These are phyloP conservation scores for Cyclocybe aegerita DNA, from an alignment of 768 basidiomycete species.

Conservation along the genomic window DNA sequence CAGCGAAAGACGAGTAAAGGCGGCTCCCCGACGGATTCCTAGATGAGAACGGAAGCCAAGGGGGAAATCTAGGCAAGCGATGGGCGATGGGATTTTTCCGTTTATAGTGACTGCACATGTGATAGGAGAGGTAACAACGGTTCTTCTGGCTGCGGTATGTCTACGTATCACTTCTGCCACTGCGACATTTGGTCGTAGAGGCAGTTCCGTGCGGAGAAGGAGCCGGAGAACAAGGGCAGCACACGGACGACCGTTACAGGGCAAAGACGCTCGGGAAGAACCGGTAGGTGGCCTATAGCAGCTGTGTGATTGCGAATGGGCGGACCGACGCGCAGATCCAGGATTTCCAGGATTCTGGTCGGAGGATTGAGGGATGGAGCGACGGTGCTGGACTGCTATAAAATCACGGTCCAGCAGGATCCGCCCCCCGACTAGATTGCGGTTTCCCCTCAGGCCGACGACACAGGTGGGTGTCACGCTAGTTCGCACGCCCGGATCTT, in stretches of 20 bases:
- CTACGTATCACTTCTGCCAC: background rate
- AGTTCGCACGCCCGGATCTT: slow-evolving; percentile 21
- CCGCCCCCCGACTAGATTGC: background rate
- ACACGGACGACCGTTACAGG: slow-evolving; percentile 13
- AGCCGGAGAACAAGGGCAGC: slow-evolving; percentile 13
- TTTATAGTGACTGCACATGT: slow-evolving; percentile 14
- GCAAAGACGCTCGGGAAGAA: slow-evolving; percentile 24
- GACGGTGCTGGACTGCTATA: slow-evolving; percentile 28
- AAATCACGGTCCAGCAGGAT: slow-evolving; percentile 14
- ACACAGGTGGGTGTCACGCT: slow-evolving; percentile 10
- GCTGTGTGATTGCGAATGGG: slow-evolving; percentile 9
- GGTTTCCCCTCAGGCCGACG: slow-evolving; percentile 5
- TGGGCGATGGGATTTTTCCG: slow-evolving; percentile 1
- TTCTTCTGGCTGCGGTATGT: background rate
- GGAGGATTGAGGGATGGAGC: slow-evolving; percentile 37
- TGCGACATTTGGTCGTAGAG: slow-evolving; percentile 1
- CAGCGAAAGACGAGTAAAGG: background rate
- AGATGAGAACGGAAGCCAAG: slow-evolving; percentile 12
- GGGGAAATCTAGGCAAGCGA: slow-evolving; percentile 11
- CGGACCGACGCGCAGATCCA: background rate
- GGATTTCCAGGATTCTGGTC: slow-evolving; percentile 20
- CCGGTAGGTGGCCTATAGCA: slow-evolving; percentile 20
- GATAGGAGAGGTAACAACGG: slow-evolving; percentile 7
- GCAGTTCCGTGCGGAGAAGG: slow-evolving; percentile 19
- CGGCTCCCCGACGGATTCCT: too few relatives aligned